These are phyloP conservation scores for Paecilomyces sp. DNA, from an alignment of 2,329 filamentous ascomycete genomes.

Conservation along the genomic window DNA sequence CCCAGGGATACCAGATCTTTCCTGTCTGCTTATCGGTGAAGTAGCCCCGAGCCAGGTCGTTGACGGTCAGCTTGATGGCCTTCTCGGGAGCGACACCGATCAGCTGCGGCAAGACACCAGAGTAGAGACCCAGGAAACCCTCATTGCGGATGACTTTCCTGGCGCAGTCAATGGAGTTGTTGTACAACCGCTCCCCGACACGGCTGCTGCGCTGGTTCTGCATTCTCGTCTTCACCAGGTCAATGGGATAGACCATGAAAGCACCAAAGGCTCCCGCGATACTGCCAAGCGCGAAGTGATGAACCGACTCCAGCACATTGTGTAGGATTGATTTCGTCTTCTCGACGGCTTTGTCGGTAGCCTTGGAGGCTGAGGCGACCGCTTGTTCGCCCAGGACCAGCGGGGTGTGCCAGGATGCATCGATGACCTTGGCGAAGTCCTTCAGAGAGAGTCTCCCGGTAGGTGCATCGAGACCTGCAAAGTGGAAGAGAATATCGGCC, in stretches of 20 bases:
- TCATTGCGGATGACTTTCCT: slow-evolving; percentile 91
- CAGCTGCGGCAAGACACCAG: slow-evolving; percentile 87
- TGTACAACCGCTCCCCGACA: slow-evolving; percentile 84
- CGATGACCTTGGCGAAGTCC: slow-evolving; percentile 92
- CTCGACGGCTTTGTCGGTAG: slow-evolving; percentile 48
- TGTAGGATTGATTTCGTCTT: slow-evolving; percentile 53
- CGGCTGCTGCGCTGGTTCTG: slow-evolving; percentile 86
- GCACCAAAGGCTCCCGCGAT: slow-evolving; percentile 93
- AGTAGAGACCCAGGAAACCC: slow-evolving; percentile 83
- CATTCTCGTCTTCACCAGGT: slow-evolving; percentile 96
- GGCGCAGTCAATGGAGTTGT: slow-evolving; percentile 94
- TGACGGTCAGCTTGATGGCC: slow-evolving; percentile 98
- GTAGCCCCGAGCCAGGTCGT: slow-evolving; percentile 76
- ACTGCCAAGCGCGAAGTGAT: slow-evolving; percentile 86
- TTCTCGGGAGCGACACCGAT: slow-evolving; percentile 98
- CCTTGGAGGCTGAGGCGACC: slow-evolving; percentile 32
- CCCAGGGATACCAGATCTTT: slow-evolving; percentile 61
- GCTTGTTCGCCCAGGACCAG: slow-evolving; percentile 48
- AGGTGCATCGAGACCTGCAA: slow-evolving; percentile 84
- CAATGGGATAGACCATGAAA: slow-evolving; percentile 99
- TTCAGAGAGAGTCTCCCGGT: slow-evolving; percentile 73
- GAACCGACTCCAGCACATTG: slow-evolving; percentile 65
- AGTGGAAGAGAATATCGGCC: slow-evolving; percentile 97
- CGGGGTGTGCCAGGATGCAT: slow-evolving; percentile 77
- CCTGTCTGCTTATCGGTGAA: slow-evolving; percentile 69